Evolutionary conservation across 352 stramenopile species (phyloP).

Genomic region (Peronospora destructor): DNA sequence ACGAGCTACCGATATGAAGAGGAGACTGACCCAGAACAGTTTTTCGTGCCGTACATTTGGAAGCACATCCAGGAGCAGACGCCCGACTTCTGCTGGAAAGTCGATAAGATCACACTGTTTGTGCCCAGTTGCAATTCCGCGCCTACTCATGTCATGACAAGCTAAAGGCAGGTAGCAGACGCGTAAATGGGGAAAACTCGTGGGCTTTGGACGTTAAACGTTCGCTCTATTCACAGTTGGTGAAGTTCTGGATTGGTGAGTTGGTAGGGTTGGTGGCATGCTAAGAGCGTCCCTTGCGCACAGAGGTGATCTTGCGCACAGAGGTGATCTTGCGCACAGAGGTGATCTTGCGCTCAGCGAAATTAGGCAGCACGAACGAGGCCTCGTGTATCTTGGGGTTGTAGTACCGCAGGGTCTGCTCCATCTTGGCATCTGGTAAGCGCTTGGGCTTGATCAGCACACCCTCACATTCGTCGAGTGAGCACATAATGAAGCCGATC

Average conservation of each 20-base stretch:
- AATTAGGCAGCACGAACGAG: conserved; percentile 94
- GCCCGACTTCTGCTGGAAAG: conserved; percentile 72
- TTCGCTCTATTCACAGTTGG: conserved; percentile 24
- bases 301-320: conserved; percentile 68
- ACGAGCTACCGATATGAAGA: conserved; percentile 79
- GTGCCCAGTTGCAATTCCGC: conserved; percentile 19
- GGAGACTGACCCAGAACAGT: conserved; percentile 58
- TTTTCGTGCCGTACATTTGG: conserved; percentile 79
- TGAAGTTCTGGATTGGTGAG: conserved; percentile 8
- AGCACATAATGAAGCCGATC: conserved; percentile 97
- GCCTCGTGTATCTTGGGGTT: conserved; percentile 90
- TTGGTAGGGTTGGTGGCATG: conserved; percentile 8
- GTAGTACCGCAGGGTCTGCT: conserved; percentile 91
- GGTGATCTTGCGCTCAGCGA: conserved; percentile 85
- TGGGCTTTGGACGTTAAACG: conserved; percentile 17
- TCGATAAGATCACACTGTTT: conserved; percentile 78
- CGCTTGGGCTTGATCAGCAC: conserved; percentile 69
- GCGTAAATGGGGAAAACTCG: background rate
- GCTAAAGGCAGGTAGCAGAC: conserved; percentile 3
- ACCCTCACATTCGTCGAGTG: conserved; percentile 54
- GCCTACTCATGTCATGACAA: conserved; percentile 14
- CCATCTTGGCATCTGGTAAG: conserved; percentile 42
- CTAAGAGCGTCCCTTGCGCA: conserved; percentile 62
- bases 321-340: conserved; percentile 82
- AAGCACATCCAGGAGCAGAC: conserved; percentile 66